phyloP scores from a whole-genome alignment of 1,284 basidiomycete species.

The Ganoderma meredithae region DNA sequence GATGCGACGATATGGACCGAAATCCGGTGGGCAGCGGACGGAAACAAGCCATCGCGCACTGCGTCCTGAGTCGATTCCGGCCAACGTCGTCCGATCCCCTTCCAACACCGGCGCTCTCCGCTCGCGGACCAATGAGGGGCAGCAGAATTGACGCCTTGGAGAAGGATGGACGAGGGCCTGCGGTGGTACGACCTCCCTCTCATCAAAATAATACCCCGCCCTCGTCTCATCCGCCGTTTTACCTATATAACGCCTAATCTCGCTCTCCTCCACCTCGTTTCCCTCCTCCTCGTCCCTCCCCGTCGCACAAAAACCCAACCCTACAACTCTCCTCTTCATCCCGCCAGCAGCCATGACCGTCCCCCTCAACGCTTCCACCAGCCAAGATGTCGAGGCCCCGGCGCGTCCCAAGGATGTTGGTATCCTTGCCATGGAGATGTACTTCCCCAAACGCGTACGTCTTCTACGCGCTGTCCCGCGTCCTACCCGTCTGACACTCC shows the following conservation, averaged over 20 bases:
- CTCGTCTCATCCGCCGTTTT: slow-evolving; percentile 35
- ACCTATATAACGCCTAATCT: slow-evolving; percentile 31
- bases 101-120: not conserved
- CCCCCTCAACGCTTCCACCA: slow-evolving; percentile 39
- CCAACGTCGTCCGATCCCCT: slow-evolving; percentile 1
- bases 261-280: slow-evolving; percentile 10
- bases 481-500: slow-evolving; percentile 3
- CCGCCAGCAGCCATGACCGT: slow-evolving; percentile 40
- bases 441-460: slow-evolving; percentile 90
- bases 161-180: not conserved
- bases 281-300: slow-evolving; percentile 20
- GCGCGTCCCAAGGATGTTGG: slow-evolving; percentile 89
- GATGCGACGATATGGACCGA: slow-evolving; percentile 7
- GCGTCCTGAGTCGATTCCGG: not conserved
- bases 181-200: slow-evolving; percentile 1
- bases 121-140: not conserved
- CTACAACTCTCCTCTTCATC: slow-evolving; percentile 17
- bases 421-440: slow-evolving; percentile 91
- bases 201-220: slow-evolving; percentile 33
- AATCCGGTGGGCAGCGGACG: slow-evolving; percentile 2
- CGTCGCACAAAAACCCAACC: slow-evolving; percentile 24
- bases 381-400: slow-evolving; percentile 40
- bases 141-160: not conserved
- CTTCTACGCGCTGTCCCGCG: slow-evolving; percentile 32
- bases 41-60: slow-evolving; percentile 1